phyloP scores from a whole-genome alignment of 2,329 filamentous ascomycete species.

The Colletotrichum camelliae region DNA sequence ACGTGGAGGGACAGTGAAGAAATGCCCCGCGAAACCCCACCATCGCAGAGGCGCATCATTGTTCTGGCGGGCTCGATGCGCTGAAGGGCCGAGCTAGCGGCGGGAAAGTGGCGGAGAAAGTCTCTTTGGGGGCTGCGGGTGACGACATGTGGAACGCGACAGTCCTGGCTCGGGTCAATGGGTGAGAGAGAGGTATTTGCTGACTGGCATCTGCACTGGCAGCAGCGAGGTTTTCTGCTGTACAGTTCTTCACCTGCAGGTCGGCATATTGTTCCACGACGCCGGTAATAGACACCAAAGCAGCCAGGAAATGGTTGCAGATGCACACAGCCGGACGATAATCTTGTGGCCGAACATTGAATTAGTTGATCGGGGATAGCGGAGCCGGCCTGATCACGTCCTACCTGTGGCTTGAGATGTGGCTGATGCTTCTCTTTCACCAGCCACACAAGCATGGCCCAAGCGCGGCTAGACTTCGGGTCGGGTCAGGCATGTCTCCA shows the following conservation, averaged over 20 bases:
- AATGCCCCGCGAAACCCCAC: conserved; percentile 21
- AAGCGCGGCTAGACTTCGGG: conserved; percentile 5
- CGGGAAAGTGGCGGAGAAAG: conserved; percentile 9
- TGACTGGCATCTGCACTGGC: background rate
- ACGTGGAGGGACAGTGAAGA: background rate
- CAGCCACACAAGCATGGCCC: fast-evolving
- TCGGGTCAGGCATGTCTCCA: background rate
- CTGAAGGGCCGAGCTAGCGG: background rate
- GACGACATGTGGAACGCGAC: background rate
- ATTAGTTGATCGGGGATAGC: background rate
- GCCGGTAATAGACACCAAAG: background rate
- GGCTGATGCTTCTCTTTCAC: fast-evolving
- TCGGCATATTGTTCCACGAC: background rate
- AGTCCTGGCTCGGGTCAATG: background rate
- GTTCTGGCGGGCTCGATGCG: background rate
- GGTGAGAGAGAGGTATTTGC: background rate
- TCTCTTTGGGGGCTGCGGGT: background rate
- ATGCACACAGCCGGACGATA: background rate
- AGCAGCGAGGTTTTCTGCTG: background rate
- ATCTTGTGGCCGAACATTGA: background rate
- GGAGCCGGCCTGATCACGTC: background rate
- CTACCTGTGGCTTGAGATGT: background rate
- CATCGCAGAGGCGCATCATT: conserved; percentile 4
- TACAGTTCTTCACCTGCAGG: background rate
- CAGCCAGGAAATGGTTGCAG: background rate